phyloP scores from a whole-genome alignment of 2,329 filamentous ascomycete genomes.

The Alternaria solani region DNA sequence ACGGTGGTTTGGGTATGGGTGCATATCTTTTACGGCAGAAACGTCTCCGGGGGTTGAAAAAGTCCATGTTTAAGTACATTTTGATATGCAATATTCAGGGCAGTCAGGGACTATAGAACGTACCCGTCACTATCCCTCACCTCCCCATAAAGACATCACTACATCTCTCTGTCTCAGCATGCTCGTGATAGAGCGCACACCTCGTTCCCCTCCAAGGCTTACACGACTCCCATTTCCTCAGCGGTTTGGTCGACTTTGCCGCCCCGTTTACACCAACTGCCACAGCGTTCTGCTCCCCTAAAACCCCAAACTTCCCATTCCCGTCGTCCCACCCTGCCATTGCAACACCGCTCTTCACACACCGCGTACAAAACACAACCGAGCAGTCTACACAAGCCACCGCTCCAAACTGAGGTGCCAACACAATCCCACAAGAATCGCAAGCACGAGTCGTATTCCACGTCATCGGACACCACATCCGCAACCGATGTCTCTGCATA shows the following conservation, averaged over 20 bases:
- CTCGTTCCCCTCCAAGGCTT: constrained; percentile 49
- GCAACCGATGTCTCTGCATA: constrained; percentile 52
- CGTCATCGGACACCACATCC: constrained; percentile 51
- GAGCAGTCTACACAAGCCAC: constrained; percentile 53
- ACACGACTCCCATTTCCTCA: constrained; percentile 45
- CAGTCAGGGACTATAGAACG: background rate
- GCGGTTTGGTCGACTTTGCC: constrained; percentile 35
- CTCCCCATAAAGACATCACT: constrained; percentile 42
- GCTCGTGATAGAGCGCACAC: constrained; percentile 51
- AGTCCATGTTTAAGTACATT: background rate
- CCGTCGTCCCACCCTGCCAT: constrained; percentile 45
- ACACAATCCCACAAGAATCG: constrained; percentile 46
- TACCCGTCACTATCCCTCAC: constrained; percentile 15
- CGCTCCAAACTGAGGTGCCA: constrained; percentile 52
- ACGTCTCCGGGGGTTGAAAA: background rate
- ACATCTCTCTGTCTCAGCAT: constrained; percentile 48
- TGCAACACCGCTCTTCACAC: constrained; percentile 46
- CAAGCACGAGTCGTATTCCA: constrained; percentile 49
- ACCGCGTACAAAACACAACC: constrained; percentile 52
- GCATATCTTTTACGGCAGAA: background rate
- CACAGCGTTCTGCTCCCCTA: constrained; percentile 15
- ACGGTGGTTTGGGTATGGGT: background rate
- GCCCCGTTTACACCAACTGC: constrained; percentile 31
- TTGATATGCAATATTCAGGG: background rate
- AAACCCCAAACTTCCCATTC: constrained; percentile 21